Evolutionary conservation across 805 yeast species (phyloP).

Genomic region (Cyberlindnera maclurae): DNA sequence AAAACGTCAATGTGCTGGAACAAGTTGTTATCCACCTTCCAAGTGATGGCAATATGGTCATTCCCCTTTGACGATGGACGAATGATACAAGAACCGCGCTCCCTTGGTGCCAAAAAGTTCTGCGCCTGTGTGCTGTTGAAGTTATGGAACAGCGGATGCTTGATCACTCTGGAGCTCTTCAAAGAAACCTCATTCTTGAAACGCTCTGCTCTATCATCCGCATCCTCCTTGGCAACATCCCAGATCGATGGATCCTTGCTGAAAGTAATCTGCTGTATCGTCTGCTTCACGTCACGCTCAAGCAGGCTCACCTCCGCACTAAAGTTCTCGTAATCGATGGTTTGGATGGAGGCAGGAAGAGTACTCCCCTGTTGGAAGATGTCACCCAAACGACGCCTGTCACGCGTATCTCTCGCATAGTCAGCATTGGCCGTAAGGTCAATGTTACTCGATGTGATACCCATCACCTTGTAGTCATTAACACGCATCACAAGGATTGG

Average conservation of each 20-base stretch:
- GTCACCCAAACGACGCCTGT: conserved; percentile 32
- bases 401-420: conserved; percentile 33
- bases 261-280: conserved; percentile 27
- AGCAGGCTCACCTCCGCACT: conserved; percentile 67
- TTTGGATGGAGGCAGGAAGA: conserved; percentile 71
- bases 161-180: conserved; percentile 69
- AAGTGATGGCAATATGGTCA: conserved; percentile 85
- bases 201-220: conserved; percentile 51
- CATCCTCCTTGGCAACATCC: conserved; percentile 71
- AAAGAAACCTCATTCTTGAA: conserved; percentile 59
- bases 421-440: conserved; percentile 45
- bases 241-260: conserved; percentile 59
- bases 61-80: conserved; percentile 91
- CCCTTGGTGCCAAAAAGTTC: conserved; percentile 79
- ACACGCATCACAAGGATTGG: conserved; percentile 71
- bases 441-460: conserved; percentile 52
- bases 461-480: conserved; percentile 34
- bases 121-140: conserved; percentile 87
- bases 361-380: conserved; percentile 65
- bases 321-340: conserved; percentile 67
- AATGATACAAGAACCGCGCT: conserved; percentile 87
- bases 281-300: conserved; percentile 53
- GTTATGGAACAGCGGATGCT: conserved; percentile 85
- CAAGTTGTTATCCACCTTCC: conserved; percentile 89
- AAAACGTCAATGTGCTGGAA: conserved; percentile 87